phyloP scores from a whole-genome alignment of 2,329 filamentous ascomycete genomes.

The Xylaria sp. region DNA sequence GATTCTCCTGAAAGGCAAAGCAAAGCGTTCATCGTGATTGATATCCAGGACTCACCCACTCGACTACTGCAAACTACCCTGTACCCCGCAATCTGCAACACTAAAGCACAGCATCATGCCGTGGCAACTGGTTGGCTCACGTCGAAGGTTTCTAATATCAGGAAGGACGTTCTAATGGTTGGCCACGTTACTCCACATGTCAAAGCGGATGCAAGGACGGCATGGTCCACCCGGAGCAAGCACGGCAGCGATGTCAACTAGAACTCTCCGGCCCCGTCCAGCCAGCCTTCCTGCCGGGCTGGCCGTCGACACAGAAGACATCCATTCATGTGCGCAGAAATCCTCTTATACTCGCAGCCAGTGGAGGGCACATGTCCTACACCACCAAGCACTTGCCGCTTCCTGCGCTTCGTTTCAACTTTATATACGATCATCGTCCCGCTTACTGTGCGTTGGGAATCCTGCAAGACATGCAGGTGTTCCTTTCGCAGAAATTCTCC shows the following conservation, averaged over 20 bases:
- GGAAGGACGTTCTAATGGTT: not conserved
- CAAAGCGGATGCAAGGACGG: not conserved
- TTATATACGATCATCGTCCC: not conserved
- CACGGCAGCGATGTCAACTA: too few species aligned
- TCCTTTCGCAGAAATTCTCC: slow-evolving; percentile 15
- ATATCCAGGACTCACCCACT: not conserved
- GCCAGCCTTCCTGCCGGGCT: not conserved
- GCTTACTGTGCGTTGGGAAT: not conserved
- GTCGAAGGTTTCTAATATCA: not conserved
- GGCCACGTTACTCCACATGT: not conserved
- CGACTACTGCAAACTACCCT: not conserved
- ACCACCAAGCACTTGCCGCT: slow-evolving; percentile 4
- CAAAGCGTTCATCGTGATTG: not conserved
- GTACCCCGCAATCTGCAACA: not conserved
- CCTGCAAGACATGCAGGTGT: not conserved
- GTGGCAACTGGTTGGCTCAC: not conserved
- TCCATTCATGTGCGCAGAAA: slow-evolving; percentile 1
- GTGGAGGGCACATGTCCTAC: slow-evolving; percentile 6
- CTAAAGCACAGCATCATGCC: not conserved
- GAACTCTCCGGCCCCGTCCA: too few species aligned
- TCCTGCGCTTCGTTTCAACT: slow-evolving; percentile 9
- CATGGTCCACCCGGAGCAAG: not conserved
- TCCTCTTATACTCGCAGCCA: slow-evolving; percentile 12
- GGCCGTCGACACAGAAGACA: not conserved
- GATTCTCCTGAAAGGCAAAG: not conserved